Evolutionary conservation across 208 protist species (phyloP).

Genomic region (Leptomonas pyrrhocoris): DNA sequence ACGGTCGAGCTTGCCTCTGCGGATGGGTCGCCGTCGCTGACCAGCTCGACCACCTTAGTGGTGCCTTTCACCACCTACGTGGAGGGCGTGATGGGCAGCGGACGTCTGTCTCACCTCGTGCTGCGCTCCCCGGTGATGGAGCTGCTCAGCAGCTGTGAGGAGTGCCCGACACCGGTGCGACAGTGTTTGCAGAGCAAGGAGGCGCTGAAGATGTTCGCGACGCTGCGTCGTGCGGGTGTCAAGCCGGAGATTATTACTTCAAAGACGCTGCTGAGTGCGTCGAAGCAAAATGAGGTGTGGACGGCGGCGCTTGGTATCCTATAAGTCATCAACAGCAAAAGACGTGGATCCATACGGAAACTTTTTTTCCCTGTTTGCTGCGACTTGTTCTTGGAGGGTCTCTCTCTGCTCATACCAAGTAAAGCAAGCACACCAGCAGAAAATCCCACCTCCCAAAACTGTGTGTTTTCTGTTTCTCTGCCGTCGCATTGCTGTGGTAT

Average conservation of each 20-base stretch:
- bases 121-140: slow-evolving; percentile 53
- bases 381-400: no score
- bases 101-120: slow-evolving; percentile 55
- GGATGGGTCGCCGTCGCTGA: not conserved
- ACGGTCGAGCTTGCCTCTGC: not conserved
- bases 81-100: slow-evolving; percentile 35
- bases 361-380: no score
- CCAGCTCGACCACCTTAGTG: slow-evolving; percentile 14
- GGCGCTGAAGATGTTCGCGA: slow-evolving; percentile 57
- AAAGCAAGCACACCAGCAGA: no score
- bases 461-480: not conserved
- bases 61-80: slow-evolving; percentile 66
- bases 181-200: slow-evolving; percentile 38
- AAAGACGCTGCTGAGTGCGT: slow-evolving; percentile 51
- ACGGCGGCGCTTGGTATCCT: slow-evolving; percentile 50
- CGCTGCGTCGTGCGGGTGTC: slow-evolving; percentile 62
- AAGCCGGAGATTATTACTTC: slow-evolving; percentile 56
- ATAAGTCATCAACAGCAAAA: slow-evolving; percentile 23
- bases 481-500: no score
- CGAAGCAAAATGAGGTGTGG: slow-evolving; percentile 51
- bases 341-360: no score
- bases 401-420: no score
- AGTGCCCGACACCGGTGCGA: slow-evolving; percentile 39
- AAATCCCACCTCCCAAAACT: no score
- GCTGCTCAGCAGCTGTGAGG: not conserved